Evolutionary conservation across 1,284 basidiomycete species (phyloP), one percentile per base, ranked within the genome.

Genomic region (Tylopilus orsonianus): DNA sequence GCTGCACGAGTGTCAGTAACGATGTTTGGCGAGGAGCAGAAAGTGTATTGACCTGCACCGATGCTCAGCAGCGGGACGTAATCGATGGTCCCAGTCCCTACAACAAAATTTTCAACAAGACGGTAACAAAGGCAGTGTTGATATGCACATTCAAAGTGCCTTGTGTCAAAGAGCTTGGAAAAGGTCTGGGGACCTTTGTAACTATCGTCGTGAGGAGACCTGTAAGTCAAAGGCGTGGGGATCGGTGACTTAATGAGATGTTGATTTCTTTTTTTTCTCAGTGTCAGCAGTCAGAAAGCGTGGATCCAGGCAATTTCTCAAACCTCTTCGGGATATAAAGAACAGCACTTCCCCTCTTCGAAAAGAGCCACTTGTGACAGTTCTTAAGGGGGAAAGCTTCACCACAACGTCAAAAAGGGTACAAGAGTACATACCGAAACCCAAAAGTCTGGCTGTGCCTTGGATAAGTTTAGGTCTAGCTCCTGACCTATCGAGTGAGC

Each of bases 401-500:
- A 46, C 33, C 35, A 48, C 35, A 6, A 44, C 22, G 22, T 19
- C 24, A 20, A 36, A 33, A 41, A 40, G 9, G 14, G 18, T 26
- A 36, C 29, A 5, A 20, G 24, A 43, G 26, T 1, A 71, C 79
- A 35, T 55, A 89, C 86, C 14, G 87, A 85, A 16, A 89, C 72
- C 80, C 84, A 92, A 63, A 93, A 93, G 67, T 94, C 91, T 8
- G 87, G 86, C 50, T 76, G 71, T 0, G 73, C 70, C 41, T 74
- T 69, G 8, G 72, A 73, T 38, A 93, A 57, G 61, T 92, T 77
- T 45, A 92, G 71, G 40, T 79, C 68, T 12, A 75, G 54, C 50
- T 81, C 79, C 55, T 82, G 80, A 0, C 91, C 91, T 39, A 94
- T 83, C 4, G 84, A 83, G 64, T 96, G 93, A 0, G 93, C 93